phyloP scores from a whole-genome alignment of 768 basidiomycete species.

The Naganishia antarctica region DNA sequence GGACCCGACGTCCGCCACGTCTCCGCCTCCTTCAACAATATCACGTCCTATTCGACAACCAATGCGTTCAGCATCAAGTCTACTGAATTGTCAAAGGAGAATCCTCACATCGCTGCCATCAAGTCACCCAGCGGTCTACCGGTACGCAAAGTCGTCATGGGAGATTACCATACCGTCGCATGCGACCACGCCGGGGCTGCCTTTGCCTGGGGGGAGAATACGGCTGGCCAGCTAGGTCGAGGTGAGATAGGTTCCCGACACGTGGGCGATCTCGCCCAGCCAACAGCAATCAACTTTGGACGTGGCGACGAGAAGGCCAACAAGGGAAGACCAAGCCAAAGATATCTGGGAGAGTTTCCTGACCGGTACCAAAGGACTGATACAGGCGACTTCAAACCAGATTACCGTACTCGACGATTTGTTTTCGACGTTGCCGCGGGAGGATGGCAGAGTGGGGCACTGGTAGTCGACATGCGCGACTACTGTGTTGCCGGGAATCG shows the following conservation, averaged over 20 bases:
- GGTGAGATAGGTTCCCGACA: slow-evolving; percentile 55
- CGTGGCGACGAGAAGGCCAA: slow-evolving; percentile 40
- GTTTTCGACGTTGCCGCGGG: slow-evolving; percentile 75
- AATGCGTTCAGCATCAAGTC: not conserved
- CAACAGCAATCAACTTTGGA: slow-evolving; percentile 70
- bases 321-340: not conserved
- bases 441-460: slow-evolving; percentile 88
- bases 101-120: not conserved
- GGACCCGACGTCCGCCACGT: slow-evolving; percentile 56
- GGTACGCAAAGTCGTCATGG: slow-evolving; percentile 60
- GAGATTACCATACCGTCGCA: slow-evolving; percentile 89
- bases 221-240: slow-evolving; percentile 75
- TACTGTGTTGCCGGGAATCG: slow-evolving; percentile 39
- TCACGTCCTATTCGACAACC: slow-evolving; percentile 56
- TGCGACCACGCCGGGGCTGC: slow-evolving; percentile 71
- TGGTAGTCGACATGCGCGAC: slow-evolving; percentile 57
- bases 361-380: not conserved
- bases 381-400: slow-evolving; percentile 6
- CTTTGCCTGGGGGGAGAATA: slow-evolving; percentile 74
- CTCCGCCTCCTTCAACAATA: slow-evolving; percentile 74
- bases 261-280: slow-evolving; percentile 57
- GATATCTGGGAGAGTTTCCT: not conserved
- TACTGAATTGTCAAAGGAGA: not conserved
- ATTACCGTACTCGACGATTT: slow-evolving; percentile 54
- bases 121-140: slow-evolving; percentile 12